Conservation (phyloP, 2,329 filamentous ascomycete genomes). For the Colletotrichum ledebouriae region DNA sequence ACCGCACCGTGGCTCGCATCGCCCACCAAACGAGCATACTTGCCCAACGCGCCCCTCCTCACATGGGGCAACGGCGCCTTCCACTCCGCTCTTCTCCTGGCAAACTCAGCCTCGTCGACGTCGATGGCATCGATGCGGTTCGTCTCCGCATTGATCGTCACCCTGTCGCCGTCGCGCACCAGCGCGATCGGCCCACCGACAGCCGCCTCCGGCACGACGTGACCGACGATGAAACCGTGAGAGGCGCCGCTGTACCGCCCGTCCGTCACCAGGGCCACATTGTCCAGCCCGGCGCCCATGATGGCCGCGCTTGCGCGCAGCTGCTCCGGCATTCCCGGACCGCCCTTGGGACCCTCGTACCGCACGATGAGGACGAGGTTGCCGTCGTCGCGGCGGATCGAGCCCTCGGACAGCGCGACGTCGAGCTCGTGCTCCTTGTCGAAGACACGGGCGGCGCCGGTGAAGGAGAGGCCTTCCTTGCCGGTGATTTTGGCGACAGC, state of each 20-base stretch:
- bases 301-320: conserved; percentile 89
- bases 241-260: conserved; percentile 89
- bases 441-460: conserved; percentile 85
- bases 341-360: conserved; percentile 94
- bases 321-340: conserved; percentile 96
- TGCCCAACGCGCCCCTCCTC: conserved; percentile 86
- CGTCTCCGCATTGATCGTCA: conserved; percentile 87
- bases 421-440: conserved; percentile 87
- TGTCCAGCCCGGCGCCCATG: conserved; percentile 90
- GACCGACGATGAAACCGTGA: conserved; percentile 94
- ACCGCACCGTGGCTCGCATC: conserved; percentile 94
- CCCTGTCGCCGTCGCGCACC: conserved; percentile 82
- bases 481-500: conserved; percentile 97
- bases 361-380: conserved; percentile 92
- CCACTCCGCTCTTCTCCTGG: conserved; percentile 74
- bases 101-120: conserved; percentile 78
- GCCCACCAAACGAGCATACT: conserved; percentile 89
- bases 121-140: conserved; percentile 78
- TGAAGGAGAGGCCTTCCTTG: conserved; percentile 89
- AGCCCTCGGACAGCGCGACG: conserved; percentile 78
- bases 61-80: conserved; percentile 78
- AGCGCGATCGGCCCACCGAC: conserved; percentile 90
- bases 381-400: conserved; percentile 67
- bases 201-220: conserved; percentile 91
- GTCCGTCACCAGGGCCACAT: conserved; percentile 92